Percentiles rank a stretch among this genome's conserved stretches.
phyloP scores from a whole-genome alignment of 2,329 filamentous ascomycete genomes.

The Neocatenulostroma microsporum region DNA sequence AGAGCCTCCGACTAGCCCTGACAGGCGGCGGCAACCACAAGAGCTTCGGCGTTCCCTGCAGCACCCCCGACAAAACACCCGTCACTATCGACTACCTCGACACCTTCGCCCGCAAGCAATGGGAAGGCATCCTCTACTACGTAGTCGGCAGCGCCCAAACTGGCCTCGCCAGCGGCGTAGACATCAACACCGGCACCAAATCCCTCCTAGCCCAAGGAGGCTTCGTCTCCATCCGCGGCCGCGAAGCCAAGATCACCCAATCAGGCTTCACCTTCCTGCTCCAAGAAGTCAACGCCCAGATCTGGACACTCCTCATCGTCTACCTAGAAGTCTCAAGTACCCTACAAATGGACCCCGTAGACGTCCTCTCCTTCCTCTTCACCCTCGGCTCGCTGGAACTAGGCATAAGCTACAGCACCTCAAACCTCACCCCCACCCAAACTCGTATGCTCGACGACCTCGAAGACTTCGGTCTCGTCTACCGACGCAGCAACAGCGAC shows the following conservation, averaged over 20 bases:
- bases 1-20: constrained; percentile 75
- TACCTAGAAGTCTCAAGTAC: constrained; percentile 73
- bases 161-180: constrained; percentile 42
- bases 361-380: constrained; percentile 93
- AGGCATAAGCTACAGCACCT: constrained; percentile 81
- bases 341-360: constrained; percentile 74
- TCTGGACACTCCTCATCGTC: constrained; percentile 89
- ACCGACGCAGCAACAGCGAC: constrained; percentile 44
- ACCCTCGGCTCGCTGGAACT: constrained; percentile 89
- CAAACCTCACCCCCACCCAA: constrained; percentile 72
- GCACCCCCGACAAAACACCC: constrained; percentile 52
- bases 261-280: constrained; percentile 90
- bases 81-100: constrained; percentile 70
- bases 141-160: constrained; percentile 71
- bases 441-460: constrained; percentile 84
- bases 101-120: constrained; percentile 75
- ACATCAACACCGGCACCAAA: constrained; percentile 64
- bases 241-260: constrained; percentile 68
- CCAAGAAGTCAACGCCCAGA: constrained; percentile 91
- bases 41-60: constrained; percentile 83
- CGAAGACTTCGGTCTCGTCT: constrained; percentile 86
- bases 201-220: constrained; percentile 71
- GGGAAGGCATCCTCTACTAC: constrained; percentile 94
- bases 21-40: constrained; percentile 76
- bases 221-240: constrained; percentile 55